Evolutionary conservation across 176 grass and related monocot genomes (phyloP).

Genomic region (Cenchrus americanus): DNA sequence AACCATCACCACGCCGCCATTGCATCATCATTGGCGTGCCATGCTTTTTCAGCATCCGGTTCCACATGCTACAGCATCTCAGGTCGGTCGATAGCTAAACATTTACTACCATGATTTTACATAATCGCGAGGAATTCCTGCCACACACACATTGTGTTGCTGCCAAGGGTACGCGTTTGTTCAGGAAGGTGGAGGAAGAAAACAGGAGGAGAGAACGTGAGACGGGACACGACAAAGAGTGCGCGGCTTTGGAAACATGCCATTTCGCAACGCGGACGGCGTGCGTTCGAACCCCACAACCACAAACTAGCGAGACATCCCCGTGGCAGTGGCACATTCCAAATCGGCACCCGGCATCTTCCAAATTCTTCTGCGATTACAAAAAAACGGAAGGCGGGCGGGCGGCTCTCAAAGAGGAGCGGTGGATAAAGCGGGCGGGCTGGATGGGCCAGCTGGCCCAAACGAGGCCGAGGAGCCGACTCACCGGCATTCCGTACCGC

Average conservation of each 20-base stretch:
- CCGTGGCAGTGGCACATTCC: neutral
- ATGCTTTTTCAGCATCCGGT: no score
- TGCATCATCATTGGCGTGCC: no score
- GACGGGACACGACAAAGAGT: neutral
- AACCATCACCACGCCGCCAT: no score
- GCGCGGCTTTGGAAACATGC: neutral
- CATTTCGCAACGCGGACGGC: neutral
- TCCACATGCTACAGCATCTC: no score
- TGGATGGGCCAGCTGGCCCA: neutral
- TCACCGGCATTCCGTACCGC: neutral
- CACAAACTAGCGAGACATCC: neutral
- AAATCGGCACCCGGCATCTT: neutral
- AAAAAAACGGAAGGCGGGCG: neutral
- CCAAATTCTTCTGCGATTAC: neutral
- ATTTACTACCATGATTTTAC: no score
- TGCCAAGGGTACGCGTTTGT: no score
- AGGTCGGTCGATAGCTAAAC: no score
- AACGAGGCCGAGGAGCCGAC: neutral
- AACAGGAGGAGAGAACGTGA: no score
- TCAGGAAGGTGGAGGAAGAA: no score
- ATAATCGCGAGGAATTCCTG: no score
- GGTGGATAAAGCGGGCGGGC: neutral
- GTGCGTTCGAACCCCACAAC: neutral
- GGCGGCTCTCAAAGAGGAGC: no score
- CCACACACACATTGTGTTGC: no score